Conservation (phyloP, 1,139 yeast genomes). For the Candida anutae region DNA sequence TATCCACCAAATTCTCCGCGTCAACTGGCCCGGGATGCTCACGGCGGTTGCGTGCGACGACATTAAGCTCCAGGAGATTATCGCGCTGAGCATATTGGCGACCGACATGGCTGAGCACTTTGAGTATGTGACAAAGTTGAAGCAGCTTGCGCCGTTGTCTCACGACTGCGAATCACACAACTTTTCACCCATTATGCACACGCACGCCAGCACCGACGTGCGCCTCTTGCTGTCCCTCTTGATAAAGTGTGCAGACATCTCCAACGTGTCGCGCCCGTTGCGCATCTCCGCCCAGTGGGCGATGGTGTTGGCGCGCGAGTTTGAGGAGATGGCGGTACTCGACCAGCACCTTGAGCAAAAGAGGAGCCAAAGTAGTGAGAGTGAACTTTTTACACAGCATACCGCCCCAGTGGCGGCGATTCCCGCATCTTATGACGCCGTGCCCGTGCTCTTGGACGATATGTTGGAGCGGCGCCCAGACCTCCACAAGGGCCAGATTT, state of each 20-base stretch:
- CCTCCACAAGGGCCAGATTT: slow-evolving; percentile 71
- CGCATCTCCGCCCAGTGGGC: slow-evolving; percentile 85
- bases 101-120: slow-evolving; percentile 94
- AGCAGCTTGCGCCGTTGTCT: slow-evolving; percentile 16
- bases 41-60: slow-evolving; percentile 8
- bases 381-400: slow-evolving; percentile 16
- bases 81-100: slow-evolving; percentile 55
- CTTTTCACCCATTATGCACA: too few relatives aligned
- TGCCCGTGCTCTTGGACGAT: slow-evolving; percentile 25
- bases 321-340: slow-evolving; percentile 55
- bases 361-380: too few relatives aligned
- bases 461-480: slow-evolving; percentile 38
- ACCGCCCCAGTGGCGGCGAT: slow-evolving; percentile 7
- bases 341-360: slow-evolving; percentile 18
- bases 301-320: slow-evolving; percentile 64
- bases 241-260: slow-evolving; percentile 89
- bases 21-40: slow-evolving; percentile 57
- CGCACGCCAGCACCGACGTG: slow-evolving; percentile 20
- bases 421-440: slow-evolving; percentile 14
- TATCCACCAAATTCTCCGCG: slow-evolving; percentile 43
- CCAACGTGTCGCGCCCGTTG: slow-evolving; percentile 80
- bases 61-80: slow-evolving; percentile 22
- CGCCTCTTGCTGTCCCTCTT: slow-evolving; percentile 57
- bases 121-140: slow-evolving; percentile 52
- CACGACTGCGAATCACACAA: too few relatives aligned